Percentiles rank a stretch among this genome's conserved stretches.
Evolutionary conservation across 2,329 filamentous ascomycete genomes (phyloP).

Genomic region (Penicillium verrucosum): DNA sequence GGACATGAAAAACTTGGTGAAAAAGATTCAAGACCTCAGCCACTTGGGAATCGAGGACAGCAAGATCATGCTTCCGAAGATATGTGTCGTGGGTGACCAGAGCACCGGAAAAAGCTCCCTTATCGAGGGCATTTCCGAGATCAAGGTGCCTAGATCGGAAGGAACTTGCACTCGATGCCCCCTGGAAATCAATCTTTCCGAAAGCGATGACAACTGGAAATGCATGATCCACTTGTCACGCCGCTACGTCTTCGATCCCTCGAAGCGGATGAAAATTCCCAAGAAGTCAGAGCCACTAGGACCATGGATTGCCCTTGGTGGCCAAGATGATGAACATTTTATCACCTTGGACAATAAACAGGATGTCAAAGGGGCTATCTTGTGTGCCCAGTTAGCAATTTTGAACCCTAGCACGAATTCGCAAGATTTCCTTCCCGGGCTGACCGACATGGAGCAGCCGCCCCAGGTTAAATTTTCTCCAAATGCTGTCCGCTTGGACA

Average conservation of each 20-base stretch:
- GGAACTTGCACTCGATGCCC: slow-evolving; percentile 79
- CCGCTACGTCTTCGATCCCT: slow-evolving; percentile 51
- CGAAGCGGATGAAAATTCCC: slow-evolving; percentile 44
- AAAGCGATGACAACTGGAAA: slow-evolving; percentile 56
- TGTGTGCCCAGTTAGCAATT: slow-evolving; percentile 73
- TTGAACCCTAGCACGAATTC: slow-evolving; percentile 62
- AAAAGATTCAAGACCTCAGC: slow-evolving; percentile 58
- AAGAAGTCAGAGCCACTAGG: slow-evolving; percentile 56
- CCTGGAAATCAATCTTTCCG: slow-evolving; percentile 70
- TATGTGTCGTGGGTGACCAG: slow-evolving; percentile 82
- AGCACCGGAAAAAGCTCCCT: slow-evolving; percentile 75
- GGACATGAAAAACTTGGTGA: slow-evolving; percentile 39
- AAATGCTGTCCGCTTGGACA: slow-evolving; percentile 74
- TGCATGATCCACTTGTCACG: slow-evolving; percentile 66
- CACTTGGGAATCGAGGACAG: slow-evolving; percentile 69
- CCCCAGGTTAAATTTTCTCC: slow-evolving; percentile 69
- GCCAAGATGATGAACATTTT: slow-evolving; percentile 55
- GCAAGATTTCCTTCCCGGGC: slow-evolving; percentile 53
- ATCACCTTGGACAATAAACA: slow-evolving; percentile 59
- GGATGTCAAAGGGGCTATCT: slow-evolving; percentile 65
- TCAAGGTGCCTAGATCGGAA: slow-evolving; percentile 67
- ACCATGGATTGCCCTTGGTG: slow-evolving; percentile 57
- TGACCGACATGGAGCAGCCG: slow-evolving; percentile 30
- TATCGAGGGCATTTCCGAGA: slow-evolving; percentile 61
- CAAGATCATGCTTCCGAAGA: slow-evolving; percentile 66